Evolutionary conservation across 345 rosid genomes (phyloP), one percentile per base, ranked within the genome.

Genomic region (Xanthoceras sorbifolium): DNA sequence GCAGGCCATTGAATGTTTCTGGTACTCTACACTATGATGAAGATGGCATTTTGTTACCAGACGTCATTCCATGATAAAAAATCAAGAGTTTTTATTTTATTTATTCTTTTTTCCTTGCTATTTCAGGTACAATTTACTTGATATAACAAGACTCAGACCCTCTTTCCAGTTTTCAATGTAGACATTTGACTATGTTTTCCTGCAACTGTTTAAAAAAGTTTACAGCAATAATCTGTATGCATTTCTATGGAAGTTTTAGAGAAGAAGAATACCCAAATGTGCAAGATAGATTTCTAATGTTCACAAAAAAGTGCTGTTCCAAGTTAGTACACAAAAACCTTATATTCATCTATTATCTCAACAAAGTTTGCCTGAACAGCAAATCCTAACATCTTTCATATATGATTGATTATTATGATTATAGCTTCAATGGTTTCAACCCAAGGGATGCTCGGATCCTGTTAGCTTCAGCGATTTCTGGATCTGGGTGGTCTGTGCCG

Each of bases 401-500:
- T 48, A 48, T 48, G 18, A 48, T 4, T 38, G 12, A n/a, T n/a
- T n/a, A n/a, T n/a, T 1, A 9, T 18, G 42, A 62, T 57, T 72
- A 80, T 32, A 78, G 62, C 84, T 69, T 86, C 81, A 93, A 81
- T 0, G 97, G 97, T 84, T 91, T 90, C 85, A 92, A 36, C 55
- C 97, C 97, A 38, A 90, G 89, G 44, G 93, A 82, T 54, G 94
- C 93, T 36, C 97, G 89, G 23, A 93, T 67, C 87, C 79, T 92
- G 77, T 93, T 96, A 52, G 93, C 94, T 83, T 92, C 98, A 15
- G 98, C 99, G 84, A 92, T 92, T 83, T 90, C 95, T 4, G 97
- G 98, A 82, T 96, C 91, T 3, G 91, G 94, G 67, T 93, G 97
- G 72, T 93, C 89, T 0, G 94, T 93, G 25, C 97, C 98, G 44